Base-by-base conservation (phyloP, 139 green algal species). In the Ettlia oleoabundans region DNA sequence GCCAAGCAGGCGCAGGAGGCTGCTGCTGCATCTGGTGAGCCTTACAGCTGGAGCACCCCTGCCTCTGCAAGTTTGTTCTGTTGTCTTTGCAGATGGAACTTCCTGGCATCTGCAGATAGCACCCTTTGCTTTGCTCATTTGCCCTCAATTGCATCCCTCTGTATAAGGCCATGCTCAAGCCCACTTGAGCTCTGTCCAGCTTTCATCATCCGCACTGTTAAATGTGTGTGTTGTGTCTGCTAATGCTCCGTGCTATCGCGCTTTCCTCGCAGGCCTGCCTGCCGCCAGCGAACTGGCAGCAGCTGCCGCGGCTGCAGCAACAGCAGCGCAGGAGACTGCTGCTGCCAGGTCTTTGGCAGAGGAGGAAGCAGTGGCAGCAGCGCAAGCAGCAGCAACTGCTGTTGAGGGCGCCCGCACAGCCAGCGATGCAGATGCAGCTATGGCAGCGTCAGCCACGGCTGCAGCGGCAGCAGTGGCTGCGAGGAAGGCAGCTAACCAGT, bases 1-100 rank as follows among this genome's bases (percentile, higher is more conserved):
- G 47, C 47, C 47, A 33, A 66, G 24, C 28, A 78, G 43, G 72
- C 51, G 47, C 32, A 66, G 72, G 42, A 66, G 33, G 72, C 72
- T 9, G 51, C 72, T 10, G 0, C 5, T 26, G 53, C 32, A 24
- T 78, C 72, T 22, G 72, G 72, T 78, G 51, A 35, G 72, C 7
- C 2, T 1, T 30, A 2, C 40, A 0, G 32, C n/a, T 47, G 32
- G 24, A 3, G n/a, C n/a, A n/a, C n/a, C n/a, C n/a, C n/a, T n/a
- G n/a, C n/a, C n/a, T n/a, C n/a, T n/a, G n/a, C n/a, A n/a, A n/a
- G n/a, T n/a, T n/a, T n/a, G n/a, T n/a, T n/a, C n/a, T n/a, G n/a
- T n/a, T n/a, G n/a, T n/a, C n/a, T n/a, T n/a, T n/a, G n/a, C n/a
- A n/a, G n/a, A n/a, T n/a, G n/a, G n/a, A n/a, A n/a, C n/a, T n/a